Conservation (phyloP, 805 yeast genomes). For the Lipomyces sp. region DNA sequence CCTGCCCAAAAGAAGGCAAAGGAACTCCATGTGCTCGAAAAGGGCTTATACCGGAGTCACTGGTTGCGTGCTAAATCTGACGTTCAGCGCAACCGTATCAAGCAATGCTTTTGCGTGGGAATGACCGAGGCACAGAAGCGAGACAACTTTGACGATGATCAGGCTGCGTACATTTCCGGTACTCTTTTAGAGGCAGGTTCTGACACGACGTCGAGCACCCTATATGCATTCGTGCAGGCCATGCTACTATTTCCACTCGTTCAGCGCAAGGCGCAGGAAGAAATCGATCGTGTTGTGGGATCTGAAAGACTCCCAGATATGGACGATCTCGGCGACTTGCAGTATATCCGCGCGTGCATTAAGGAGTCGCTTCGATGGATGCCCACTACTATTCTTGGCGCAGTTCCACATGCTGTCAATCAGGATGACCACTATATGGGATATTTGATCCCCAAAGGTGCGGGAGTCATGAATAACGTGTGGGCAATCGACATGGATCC, state of each 20-base stretch:
- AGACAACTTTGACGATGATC: too few species aligned
- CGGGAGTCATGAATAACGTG: not conserved
- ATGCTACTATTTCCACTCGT: not conserved
- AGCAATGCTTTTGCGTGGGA: too few species aligned
- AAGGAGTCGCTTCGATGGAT: slow-evolving; percentile 3
- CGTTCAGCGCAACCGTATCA: too few species aligned
- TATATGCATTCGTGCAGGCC: not conserved
- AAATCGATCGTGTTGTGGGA: slow-evolving; percentile 3
- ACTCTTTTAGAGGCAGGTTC: not conserved
- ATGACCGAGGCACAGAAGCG: too few species aligned
- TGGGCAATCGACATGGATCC: slow-evolving; percentile 2
- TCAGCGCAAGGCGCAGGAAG: not conserved
- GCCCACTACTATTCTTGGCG: not conserved
- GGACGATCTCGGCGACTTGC: not conserved
- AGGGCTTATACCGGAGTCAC: too few species aligned
- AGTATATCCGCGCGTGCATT: slow-evolving; percentile 1
- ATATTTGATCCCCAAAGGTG: not conserved
- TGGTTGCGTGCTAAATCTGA: too few species aligned
- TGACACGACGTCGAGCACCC: not conserved
- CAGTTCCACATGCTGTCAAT: not conserved
- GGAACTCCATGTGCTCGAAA: too few species aligned
- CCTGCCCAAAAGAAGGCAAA: too few species aligned
- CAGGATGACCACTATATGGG: slow-evolving; percentile 4
- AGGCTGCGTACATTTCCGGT: too few species aligned
- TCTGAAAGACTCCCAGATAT: not conserved